Percentiles rank a stretch among this genome's conserved stretches.
These are phyloP conservation scores for Berkeleyomyces rouxiae DNA, from an alignment of 2,329 filamentous ascomycete species.

Conservation along the genomic window DNA sequence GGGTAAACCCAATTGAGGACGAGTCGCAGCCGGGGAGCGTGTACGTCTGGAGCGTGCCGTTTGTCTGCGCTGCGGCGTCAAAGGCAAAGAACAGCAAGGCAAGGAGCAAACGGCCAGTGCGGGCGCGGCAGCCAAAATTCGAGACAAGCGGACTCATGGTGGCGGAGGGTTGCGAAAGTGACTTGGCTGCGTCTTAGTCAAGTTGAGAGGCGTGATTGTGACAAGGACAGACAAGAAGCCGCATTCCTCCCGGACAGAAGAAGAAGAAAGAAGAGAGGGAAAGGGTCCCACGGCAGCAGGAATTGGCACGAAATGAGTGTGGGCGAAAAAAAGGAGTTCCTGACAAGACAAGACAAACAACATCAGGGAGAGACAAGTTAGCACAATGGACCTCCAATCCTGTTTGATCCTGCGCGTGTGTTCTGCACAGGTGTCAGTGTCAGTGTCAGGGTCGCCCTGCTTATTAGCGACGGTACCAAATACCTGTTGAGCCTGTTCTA, in stretches of 20 bases:
- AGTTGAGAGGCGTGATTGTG: background rate
- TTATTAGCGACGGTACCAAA: background rate
- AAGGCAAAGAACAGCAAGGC: background rate
- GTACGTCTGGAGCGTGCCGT: slow-evolving; percentile 12
- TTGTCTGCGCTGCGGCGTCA: slow-evolving; percentile 7
- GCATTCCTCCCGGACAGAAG: background rate
- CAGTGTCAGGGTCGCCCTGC: background rate
- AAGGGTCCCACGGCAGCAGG: background rate
- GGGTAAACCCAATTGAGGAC: slow-evolving; percentile 4
- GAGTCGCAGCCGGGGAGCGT: slow-evolving; percentile 11
- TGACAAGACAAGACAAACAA: background rate
- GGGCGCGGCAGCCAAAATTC: background rate
- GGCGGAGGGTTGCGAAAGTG: background rate
- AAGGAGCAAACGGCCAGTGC: background rate
- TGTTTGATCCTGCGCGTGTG: background rate
- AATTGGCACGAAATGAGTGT: background rate
- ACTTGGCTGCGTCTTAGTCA: background rate
- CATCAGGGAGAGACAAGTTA: background rate
- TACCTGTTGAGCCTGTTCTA: too few species aligned
- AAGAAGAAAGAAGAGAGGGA: background rate
- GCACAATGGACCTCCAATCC: background rate
- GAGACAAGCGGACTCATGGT: background rate
- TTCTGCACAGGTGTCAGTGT: background rate
- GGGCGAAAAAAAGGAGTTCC: background rate
- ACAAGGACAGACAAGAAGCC: background rate